These are phyloP conservation scores for Penicillium diatomitis DNA, from an alignment of 495 filamentous ascomycete genomes.

Conservation along the genomic window DNA sequence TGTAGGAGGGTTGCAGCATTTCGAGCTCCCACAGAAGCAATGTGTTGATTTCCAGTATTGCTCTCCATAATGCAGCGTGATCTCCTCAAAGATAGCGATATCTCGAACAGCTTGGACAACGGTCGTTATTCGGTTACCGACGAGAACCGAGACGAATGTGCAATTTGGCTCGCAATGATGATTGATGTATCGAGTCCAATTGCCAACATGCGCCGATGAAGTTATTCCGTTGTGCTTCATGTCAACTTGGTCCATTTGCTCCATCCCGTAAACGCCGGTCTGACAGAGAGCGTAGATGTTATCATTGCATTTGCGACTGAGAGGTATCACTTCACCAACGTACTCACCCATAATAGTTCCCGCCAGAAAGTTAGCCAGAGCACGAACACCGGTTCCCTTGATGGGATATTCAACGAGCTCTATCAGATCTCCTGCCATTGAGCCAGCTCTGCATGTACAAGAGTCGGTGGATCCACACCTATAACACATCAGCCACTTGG, in stretches of 20 bases:
- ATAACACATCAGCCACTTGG: background rate
- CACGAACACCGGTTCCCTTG: slow-evolving; percentile 26
- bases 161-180: slow-evolving; percentile 56
- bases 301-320: background rate
- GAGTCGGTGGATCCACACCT: slow-evolving; percentile 5
- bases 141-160: slow-evolving; percentile 6
- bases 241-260: background rate
- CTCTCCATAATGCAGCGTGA: slow-evolving; percentile 24
- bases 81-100: slow-evolving; percentile 26
- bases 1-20: slow-evolving; percentile 1
- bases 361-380: slow-evolving; percentile 17
- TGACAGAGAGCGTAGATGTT: background rate
- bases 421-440: slow-evolving; percentile 14
- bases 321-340: slow-evolving; percentile 19
- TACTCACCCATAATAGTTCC: slow-evolving; percentile 24
- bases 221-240: background rate
- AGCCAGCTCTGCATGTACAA: slow-evolving; percentile 13
- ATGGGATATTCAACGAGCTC: slow-evolving; percentile 24
- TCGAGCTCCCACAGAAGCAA: slow-evolving; percentile 12
- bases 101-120: slow-evolving; percentile 13
- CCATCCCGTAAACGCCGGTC: background rate
- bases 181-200: slow-evolving; percentile 62
- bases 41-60: slow-evolving; percentile 14
- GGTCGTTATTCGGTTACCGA: slow-evolving; percentile 17
- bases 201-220: slow-evolving; percentile 18